A percentile compares a stretch with the other conserved stretches of the same genome.
Conservation (phyloP, 2,329 filamentous ascomycete species). For the Aureobasidium vineae region DNA sequence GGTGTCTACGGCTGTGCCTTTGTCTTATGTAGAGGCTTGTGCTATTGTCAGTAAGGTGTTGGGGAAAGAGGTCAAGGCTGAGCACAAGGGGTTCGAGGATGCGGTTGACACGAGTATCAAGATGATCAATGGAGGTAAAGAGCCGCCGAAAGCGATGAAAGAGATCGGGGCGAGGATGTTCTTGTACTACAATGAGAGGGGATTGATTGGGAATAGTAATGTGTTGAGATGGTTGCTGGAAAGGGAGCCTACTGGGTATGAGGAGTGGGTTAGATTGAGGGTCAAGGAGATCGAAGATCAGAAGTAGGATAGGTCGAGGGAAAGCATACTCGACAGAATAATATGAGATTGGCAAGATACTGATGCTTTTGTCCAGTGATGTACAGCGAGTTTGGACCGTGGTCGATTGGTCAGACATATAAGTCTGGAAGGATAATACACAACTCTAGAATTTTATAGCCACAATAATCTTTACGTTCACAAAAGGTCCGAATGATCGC, state of each 20-base stretch:
- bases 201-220: slow-evolving; percentile 31
- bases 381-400: too few relatives aligned
- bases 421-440: too few relatives aligned
- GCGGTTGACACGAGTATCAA: slow-evolving; percentile 29
- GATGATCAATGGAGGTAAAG: slow-evolving; percentile 26
- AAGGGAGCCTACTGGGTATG: slow-evolving; percentile 28
- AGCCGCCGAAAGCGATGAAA: slow-evolving; percentile 17
- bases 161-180: slow-evolving; percentile 29
- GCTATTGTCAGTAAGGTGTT: slow-evolving; percentile 31
- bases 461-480: too few relatives aligned
- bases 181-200: slow-evolving; percentile 31
- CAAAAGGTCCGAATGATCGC: too few relatives aligned
- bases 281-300: slow-evolving; percentile 9
- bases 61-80: slow-evolving; percentile 34
- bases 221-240: slow-evolving; percentile 31
- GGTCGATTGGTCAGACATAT: too few relatives aligned
- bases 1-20: slow-evolving; percentile 29
- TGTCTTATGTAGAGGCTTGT: slow-evolving; percentile 31
- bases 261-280: slow-evolving; percentile 28
- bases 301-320: too few relatives aligned
- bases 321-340: too few relatives aligned
- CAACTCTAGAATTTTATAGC: too few relatives aligned
- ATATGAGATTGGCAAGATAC: too few relatives aligned
- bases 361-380: neutral
- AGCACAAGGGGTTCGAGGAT: slow-evolving; percentile 30